phyloP scores from a whole-genome alignment of 495 filamentous ascomycete species.

The Penicillium robsamsonii region DNA sequence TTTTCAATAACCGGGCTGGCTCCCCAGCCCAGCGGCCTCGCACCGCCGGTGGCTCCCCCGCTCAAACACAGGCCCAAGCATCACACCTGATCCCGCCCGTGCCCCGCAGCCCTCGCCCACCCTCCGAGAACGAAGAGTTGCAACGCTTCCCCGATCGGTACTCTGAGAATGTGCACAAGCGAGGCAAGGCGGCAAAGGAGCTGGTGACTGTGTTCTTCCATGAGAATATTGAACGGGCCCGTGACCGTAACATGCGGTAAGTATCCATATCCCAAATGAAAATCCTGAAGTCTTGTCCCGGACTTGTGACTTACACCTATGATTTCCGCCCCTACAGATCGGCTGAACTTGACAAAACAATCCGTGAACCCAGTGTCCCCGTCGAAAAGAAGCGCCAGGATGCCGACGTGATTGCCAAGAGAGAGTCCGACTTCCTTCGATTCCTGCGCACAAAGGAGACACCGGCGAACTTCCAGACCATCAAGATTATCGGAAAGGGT shows the following conservation, averaged over 20 bases:
- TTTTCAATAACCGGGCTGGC: conserved; percentile 62
- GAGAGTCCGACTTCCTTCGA: conserved; percentile 87
- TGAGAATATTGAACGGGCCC: conserved; percentile 88
- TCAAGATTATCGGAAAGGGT: conserved; percentile 98
- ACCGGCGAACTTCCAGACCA: conserved; percentile 87
- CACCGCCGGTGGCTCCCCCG: conserved; percentile 62
- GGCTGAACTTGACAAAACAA: conserved; percentile 81
- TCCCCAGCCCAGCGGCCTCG: conserved; percentile 74
- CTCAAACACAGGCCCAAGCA: conserved; percentile 58
- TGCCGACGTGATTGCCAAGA: conserved; percentile 71
- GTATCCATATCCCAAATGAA: conserved; percentile 21
- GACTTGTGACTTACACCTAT: neutral
- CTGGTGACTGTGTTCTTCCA: conserved; percentile 89
- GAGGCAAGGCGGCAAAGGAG: conserved; percentile 58
- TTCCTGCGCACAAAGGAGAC: conserved; percentile 90
- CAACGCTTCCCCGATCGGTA: conserved; percentile 77
- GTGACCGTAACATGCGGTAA: conserved; percentile 87
- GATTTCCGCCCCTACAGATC: conserved; percentile 56
- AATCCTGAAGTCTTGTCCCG: neutral
- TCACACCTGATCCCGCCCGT: conserved; percentile 64
- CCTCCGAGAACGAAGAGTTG: conserved; percentile 46
- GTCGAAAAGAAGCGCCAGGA: conserved; percentile 74
- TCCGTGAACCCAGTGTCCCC: conserved; percentile 69
- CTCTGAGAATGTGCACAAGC: conserved; percentile 75
- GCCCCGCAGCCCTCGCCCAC: conserved; percentile 49